Evolutionary conservation across 768 basidiomycete species (phyloP).

Genomic region (Russula earlei): DNA sequence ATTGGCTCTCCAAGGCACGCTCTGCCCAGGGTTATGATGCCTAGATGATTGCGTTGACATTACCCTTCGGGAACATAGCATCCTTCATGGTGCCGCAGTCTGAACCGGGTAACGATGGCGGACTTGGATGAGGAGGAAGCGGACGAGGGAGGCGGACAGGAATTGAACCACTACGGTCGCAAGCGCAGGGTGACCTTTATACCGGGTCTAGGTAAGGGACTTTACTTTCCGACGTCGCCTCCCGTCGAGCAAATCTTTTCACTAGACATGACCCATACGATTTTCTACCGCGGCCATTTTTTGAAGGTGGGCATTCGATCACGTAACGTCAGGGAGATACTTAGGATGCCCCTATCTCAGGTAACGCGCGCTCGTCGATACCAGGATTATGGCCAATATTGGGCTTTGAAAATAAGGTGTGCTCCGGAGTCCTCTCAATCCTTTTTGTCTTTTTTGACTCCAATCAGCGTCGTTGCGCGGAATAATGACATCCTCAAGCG

Average conservation of each 20-base stretch:
- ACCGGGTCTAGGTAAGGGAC: constrained; percentile 62
- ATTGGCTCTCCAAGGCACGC: constrained; percentile 75
- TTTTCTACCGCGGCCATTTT: constrained; percentile 87
- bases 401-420: constrained; percentile 74
- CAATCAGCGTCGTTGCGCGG: constrained; percentile 69
- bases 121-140: constrained; percentile 58
- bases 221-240: constrained; percentile 3
- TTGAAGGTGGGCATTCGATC: constrained; percentile 47
- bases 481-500: constrained; percentile 84
- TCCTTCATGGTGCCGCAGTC: constrained; percentile 81
- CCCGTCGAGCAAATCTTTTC: neutral
- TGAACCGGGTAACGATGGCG: constrained; percentile 58
- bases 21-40: neutral
- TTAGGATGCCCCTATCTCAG: constrained; percentile 30
- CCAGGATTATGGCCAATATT: constrained; percentile 63
- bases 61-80: constrained; percentile 40
- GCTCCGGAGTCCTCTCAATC: constrained; percentile 16
- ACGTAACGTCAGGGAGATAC: constrained; percentile 11
- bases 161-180: constrained; percentile 55
- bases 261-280: constrained; percentile 78
- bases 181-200: constrained; percentile 76
- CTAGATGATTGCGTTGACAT: neutral
- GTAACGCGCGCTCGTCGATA: constrained; percentile 73
- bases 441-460: constrained; percentile 7
- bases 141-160: constrained; percentile 52